These are phyloP conservation scores for Cystofilobasidium bisporidii DNA, from an alignment of 768 basidiomycete genomes.

Conservation along the genomic window DNA sequence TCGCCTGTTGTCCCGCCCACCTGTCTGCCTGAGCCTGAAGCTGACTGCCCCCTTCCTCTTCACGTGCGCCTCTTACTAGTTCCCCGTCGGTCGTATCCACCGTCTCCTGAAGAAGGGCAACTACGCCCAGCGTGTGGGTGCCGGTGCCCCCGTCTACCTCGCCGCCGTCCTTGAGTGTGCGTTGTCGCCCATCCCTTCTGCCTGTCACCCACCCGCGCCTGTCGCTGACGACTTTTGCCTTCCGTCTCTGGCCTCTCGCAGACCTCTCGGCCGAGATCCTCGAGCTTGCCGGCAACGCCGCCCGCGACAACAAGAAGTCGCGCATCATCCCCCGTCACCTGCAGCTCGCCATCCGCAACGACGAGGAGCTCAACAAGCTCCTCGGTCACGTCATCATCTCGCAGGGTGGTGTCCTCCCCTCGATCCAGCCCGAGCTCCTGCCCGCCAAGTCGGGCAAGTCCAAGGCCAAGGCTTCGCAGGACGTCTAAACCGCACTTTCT, in stretches of 20 bases:
- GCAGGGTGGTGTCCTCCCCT: slow-evolving; percentile 64
- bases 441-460: slow-evolving; percentile 44
- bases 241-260: slow-evolving; percentile 20
- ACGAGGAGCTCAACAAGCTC: slow-evolving; percentile 63
- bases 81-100: slow-evolving; percentile 84
- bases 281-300: slow-evolving; percentile 71
- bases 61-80: too few relatives aligned
- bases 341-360: slow-evolving; percentile 84
- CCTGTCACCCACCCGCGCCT: slow-evolving; percentile 1
- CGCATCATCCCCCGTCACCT: slow-evolving; percentile 90
- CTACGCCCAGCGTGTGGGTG: slow-evolving; percentile 62
- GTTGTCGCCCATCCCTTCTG: not conserved
- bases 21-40: too few relatives aligned
- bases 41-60: too few relatives aligned
- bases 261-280: slow-evolving; percentile 89
- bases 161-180: slow-evolving; percentile 73
- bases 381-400: slow-evolving; percentile 80
- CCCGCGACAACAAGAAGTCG: slow-evolving; percentile 81
- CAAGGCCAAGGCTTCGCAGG: slow-evolving; percentile 2
- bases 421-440: slow-evolving; percentile 58
- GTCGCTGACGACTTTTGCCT: slow-evolving; percentile 1
- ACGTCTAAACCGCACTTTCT: not conserved
- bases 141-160: slow-evolving; percentile 87
- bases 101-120: slow-evolving; percentile 44
- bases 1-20: not conserved